phyloP scores from a whole-genome alignment of 148 eudicot species.

The Arctostaphylos glauca region DNA sequence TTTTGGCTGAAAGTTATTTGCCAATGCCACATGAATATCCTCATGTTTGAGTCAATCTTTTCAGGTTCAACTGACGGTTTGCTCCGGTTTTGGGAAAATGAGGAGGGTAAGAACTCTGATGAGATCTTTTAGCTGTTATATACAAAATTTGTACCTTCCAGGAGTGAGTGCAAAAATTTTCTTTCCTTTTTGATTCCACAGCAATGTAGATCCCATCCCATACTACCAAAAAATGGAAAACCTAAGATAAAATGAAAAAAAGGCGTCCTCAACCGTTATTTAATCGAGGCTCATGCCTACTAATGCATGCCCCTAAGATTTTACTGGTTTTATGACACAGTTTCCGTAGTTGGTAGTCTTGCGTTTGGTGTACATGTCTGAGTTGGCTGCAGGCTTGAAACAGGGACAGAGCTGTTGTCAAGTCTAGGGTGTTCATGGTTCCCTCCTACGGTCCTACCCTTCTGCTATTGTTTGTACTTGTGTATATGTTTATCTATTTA shows the following conservation, averaged over 20 bases:
- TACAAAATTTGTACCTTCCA: not conserved
- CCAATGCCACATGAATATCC: not conserved
- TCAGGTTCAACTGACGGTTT: conserved; percentile 86
- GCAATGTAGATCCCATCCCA: too few relatives aligned
- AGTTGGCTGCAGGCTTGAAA: not conserved
- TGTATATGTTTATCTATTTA: not conserved
- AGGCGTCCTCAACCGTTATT: not conserved
- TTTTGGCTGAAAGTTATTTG: not conserved
- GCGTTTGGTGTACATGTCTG: not conserved
- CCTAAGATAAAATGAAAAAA: not conserved
- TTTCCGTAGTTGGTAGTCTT: not conserved
- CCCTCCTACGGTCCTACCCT: too few relatives aligned
- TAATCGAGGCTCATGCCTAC: conserved; percentile 7
- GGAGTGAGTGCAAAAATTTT: not conserved
- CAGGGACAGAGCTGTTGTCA: not conserved
- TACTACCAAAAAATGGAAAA: not conserved
- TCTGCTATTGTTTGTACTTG: too few relatives aligned
- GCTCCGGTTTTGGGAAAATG: conserved; percentile 89
- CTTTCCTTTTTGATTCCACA: not conserved
- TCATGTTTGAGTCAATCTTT: conserved; percentile 20
- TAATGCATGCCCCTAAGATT: not conserved
- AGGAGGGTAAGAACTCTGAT: conserved; percentile 49
- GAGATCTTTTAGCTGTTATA: not conserved
- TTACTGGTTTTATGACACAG: not conserved
- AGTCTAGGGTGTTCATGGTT: too few relatives aligned